Base-by-base conservation (phyloP, 192 early-diverging fungal genomes). In the Coemansia sp. region DNA sequence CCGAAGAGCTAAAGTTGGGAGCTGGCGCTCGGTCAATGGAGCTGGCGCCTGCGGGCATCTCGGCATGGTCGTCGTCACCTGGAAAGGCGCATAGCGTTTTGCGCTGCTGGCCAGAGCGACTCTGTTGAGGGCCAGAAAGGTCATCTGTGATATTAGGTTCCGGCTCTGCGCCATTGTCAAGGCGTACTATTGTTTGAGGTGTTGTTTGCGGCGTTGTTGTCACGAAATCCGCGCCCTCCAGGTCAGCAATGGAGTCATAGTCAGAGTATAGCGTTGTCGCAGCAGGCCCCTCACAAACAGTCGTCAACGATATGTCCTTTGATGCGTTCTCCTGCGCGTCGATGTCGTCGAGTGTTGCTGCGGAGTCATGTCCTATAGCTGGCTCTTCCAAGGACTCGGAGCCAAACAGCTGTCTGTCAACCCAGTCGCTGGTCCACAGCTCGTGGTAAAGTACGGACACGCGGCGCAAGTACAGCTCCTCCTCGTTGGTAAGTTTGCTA, bases 371-470 rank as follows among this genome's bases (percentile, higher is more conserved):
- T 16, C 16, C 53, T 16, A 34, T 32, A 32, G 29, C 16, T 18
- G 29, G 24, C 30, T 56, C 53, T 34, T 32, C 53, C 27, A 62
- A n/a, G 12, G 61, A 60, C 10, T 61, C 68, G 3, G 35, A 53
- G 39, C 68, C 40, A 40, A 61, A 70, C 3, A 68, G 18, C 47
- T 70, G 70, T 13, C 61, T 43, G n/a, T 82, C 79, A 22, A 70
- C 47, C 79, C 79, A 82, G 43, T 82, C 79, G 40, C 64, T 65
- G 67, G 40, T 73, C 79, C 79, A 82, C 53, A 82, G 63, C 68
- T 82, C 79, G 13, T 82, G 79, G 55, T 82, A 82, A 30, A 82
- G 70, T 3, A 76, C 67, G 5, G 79, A 82, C 12, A 73, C 79
- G 24, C 74, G 79, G n/a, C 79, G 70, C 67, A 82, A 39, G 32